Evolutionary conservation across 768 basidiomycete species (phyloP).

Genomic region (Boletus speciosus): DNA sequence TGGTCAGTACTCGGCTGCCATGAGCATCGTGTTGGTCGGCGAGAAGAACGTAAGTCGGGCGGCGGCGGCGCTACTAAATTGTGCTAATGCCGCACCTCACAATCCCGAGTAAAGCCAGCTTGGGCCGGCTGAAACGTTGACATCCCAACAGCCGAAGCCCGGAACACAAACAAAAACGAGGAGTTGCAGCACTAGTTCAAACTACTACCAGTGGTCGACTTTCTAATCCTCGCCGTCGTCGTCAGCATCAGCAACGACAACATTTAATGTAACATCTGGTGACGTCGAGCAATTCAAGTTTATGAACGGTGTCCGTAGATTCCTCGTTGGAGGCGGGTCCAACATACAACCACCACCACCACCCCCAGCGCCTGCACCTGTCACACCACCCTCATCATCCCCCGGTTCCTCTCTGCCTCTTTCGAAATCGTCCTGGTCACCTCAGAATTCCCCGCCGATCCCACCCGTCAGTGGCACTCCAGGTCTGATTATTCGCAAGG

Average conservation of each 20-base stretch:
- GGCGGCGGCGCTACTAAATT: background rate
- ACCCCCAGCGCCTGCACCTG: slow-evolving; percentile 9
- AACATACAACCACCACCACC: slow-evolving; percentile 27
- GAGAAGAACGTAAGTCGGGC: slow-evolving; percentile 14
- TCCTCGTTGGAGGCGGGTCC: slow-evolving; percentile 47
- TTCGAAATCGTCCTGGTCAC: slow-evolving; percentile 44
- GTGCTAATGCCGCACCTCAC: background rate
- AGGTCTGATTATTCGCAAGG: slow-evolving; percentile 52
- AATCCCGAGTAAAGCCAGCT: background rate
- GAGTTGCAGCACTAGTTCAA: background rate
- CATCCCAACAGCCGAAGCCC: slow-evolving; percentile 2
- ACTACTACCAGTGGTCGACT: too few relatives aligned
- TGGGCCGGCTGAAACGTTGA: background rate
- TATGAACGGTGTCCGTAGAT: slow-evolving; percentile 74
- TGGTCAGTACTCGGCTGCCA: slow-evolving; percentile 1
- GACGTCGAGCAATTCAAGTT: slow-evolving; percentile 13
- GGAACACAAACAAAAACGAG: background rate
- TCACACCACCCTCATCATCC: slow-evolving; percentile 26
- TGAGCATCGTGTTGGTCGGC: slow-evolving; percentile 21
- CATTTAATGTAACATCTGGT: slow-evolving; percentile 20
- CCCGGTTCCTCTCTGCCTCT: slow-evolving; percentile 10
- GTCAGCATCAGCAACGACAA: slow-evolving; percentile 8
- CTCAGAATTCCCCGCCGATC: slow-evolving; percentile 37
- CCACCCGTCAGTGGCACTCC: slow-evolving; percentile 22
- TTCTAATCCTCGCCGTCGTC: background rate